Conservation (phyloP, 495 filamentous ascomycete genomes). For the Lepidopterella palustris region DNA sequence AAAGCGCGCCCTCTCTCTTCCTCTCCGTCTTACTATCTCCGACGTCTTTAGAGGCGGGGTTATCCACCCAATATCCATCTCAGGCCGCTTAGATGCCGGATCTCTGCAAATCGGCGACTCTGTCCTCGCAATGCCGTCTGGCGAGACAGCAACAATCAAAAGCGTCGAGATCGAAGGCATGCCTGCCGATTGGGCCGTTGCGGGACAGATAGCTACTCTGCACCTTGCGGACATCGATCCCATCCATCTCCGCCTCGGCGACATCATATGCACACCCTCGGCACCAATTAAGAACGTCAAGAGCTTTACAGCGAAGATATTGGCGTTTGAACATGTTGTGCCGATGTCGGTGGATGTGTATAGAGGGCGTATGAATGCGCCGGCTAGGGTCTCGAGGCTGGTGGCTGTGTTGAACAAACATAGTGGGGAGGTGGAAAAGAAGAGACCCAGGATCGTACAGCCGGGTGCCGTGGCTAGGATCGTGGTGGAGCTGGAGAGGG, state of each 20-base stretch:
- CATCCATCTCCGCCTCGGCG: constrained; percentile 71
- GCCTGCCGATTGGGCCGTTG: constrained; percentile 83
- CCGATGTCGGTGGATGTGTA: constrained; percentile 88
- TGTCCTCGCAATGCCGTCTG: constrained; percentile 70
- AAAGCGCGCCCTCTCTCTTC: constrained; percentile 64
- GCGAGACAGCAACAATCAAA: constrained; percentile 71
- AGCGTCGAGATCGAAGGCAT: constrained; percentile 68
- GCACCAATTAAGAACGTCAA: constrained; percentile 62
- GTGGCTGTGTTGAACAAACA: constrained; percentile 68
- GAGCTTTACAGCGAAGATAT: constrained; percentile 69
- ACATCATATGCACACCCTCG: constrained; percentile 69
- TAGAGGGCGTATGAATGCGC: constrained; percentile 70
- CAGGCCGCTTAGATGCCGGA: constrained; percentile 81
- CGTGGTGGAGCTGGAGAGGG: constrained; percentile 65
- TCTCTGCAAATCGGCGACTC: constrained; percentile 76
- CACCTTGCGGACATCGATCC: constrained; percentile 83
- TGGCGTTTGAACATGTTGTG: constrained; percentile 82
- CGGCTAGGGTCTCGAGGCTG: constrained; percentile 66
- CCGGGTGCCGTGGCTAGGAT: constrained; percentile 61
- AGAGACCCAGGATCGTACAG: constrained; percentile 74
- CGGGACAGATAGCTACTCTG: constrained; percentile 79
- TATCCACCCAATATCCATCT: constrained; percentile 67
- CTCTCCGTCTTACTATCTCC: constrained; percentile 74
- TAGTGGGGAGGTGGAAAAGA: constrained; percentile 63
- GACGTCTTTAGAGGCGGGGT: constrained; percentile 77